Percentiles rank a stretch among this genome's conserved stretches.
phyloP scores from a whole-genome alignment of 352 stramenopile species.

The Phytopythium aichiense region DNA sequence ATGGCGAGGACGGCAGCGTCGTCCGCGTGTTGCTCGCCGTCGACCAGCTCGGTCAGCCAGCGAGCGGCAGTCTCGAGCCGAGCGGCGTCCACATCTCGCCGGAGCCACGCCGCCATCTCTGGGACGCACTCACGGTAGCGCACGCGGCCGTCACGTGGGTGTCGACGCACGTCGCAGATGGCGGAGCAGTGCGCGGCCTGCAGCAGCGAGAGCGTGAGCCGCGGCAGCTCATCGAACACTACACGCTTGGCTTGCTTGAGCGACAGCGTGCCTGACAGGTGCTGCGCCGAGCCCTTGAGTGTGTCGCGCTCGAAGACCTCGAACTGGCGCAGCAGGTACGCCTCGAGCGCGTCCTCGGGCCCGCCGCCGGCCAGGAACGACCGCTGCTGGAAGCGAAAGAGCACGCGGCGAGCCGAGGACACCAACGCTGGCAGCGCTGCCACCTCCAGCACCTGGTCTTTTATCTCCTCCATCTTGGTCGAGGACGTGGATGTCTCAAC shows the following conservation, averaged over 20 bases:
- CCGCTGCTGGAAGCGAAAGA: constrained; percentile 59
- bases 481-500: background rate
- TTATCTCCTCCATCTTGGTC: constrained; percentile 2
- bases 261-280: constrained; percentile 44
- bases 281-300: constrained; percentile 36
- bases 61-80: constrained; percentile 16
- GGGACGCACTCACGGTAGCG: constrained; percentile 38
- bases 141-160: constrained; percentile 28
- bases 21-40: constrained; percentile 8
- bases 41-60: background rate
- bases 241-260: constrained; percentile 41
- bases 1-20: constrained; percentile 8
- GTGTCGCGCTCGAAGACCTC: constrained; percentile 40
- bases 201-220: constrained; percentile 45
- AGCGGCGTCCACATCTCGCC: constrained; percentile 25
- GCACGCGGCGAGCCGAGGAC: constrained; percentile 36
- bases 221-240: constrained; percentile 43
- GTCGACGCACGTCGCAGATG: constrained; percentile 17
- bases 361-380: constrained; percentile 18
- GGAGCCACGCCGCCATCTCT: constrained; percentile 22
- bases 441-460: constrained; percentile 26
- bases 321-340: constrained; percentile 51
- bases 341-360: constrained; percentile 20
- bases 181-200: constrained; percentile 40
- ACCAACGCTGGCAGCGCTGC: constrained; percentile 34